Evolutionary conservation across 371 early-diverging fungal species (phyloP), one percentile per base, ranked within the genome.

Genomic region (Mycotypha africana): DNA sequence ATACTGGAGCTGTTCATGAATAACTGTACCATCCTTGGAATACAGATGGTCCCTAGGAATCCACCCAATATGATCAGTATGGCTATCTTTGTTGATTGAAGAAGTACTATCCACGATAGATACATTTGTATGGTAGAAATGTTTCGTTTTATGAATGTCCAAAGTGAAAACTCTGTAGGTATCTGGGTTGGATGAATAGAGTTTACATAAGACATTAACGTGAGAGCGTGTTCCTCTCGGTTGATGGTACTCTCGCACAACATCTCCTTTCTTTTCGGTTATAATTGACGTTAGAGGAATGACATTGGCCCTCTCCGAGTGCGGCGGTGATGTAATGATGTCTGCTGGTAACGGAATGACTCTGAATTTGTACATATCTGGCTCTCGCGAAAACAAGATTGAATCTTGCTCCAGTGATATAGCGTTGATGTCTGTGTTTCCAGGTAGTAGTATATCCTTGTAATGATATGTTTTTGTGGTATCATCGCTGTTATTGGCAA

Each of bases 301-400:
- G 2, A 26, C 28, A 2, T 22, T 11, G 6, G 59, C 49, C 16
- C 54, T 37, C 23, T 44, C 43, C 12, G 63, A 60, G 47, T 65
- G 64, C 11, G 65, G 68, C n/a, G 59, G 33, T n/a, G n/a, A n/a
- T 11, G 21, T 16, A 3, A 40, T 53, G 15, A 67, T 28, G 35
- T 58, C 37, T 6, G 19, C 11, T 30, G 74, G 67, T 25, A 73
- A 49, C 12, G 52, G 14, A 12, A 45, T 47, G 0, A 56, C 49
- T 31, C 74, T 49, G 32, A 69, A 73, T 36, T 63, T 38, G 43
- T 62, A 64, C n/a, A 20, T 23, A 49, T 73, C 74, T 9, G 74
- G 74, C 42, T 67, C 63, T 70, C 74, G 56, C 26, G 67, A 49
- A 49, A 55, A 67, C 4, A 73, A 20, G 8, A 73, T 53, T 2